Evolutionary conservation across 2,329 filamentous ascomycete genomes (phyloP).

Genomic region (Daldinia eschscholtzii): DNA sequence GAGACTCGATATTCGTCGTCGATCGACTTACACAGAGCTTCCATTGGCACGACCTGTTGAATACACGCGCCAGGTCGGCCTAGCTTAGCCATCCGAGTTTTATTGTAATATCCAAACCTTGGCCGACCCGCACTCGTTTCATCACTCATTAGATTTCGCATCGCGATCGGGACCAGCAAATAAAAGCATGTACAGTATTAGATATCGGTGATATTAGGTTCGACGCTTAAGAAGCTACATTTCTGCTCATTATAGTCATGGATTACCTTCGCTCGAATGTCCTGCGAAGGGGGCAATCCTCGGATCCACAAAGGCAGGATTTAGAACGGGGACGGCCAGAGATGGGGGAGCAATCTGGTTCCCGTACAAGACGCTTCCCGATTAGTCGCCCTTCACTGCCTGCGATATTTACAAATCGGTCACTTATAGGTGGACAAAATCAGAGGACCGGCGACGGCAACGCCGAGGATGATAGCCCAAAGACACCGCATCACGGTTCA

Average conservation of each 20-base stretch:
- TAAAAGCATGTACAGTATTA: slow-evolving; percentile 42
- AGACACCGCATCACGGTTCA: slow-evolving; percentile 60
- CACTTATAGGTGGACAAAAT: slow-evolving; percentile 31
- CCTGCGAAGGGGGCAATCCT: slow-evolving; percentile 37
- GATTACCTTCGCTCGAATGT: slow-evolving; percentile 45
- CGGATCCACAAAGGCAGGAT: slow-evolving; percentile 35
- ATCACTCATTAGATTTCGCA: slow-evolving; percentile 16
- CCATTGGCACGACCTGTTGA: slow-evolving; percentile 17
- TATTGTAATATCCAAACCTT: slow-evolving; percentile 1
- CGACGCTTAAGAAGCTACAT: slow-evolving; percentile 29
- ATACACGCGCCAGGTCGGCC: slow-evolving; percentile 26
- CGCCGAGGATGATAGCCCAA: slow-evolving; percentile 59
- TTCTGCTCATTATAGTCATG: slow-evolving; percentile 37
- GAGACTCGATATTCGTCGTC: slow-evolving; percentile 26
- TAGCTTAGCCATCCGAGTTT: slow-evolving; percentile 25
- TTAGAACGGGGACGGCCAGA: slow-evolving; percentile 38
- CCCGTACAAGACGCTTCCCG: slow-evolving; percentile 38
- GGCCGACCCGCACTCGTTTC: slow-evolving; percentile 6
- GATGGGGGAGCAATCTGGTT: slow-evolving; percentile 41
- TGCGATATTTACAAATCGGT: slow-evolving; percentile 38
- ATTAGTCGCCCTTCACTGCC: slow-evolving; percentile 38
- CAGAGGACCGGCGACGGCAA: slow-evolving; percentile 23
- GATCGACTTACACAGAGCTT: slow-evolving; percentile 17
- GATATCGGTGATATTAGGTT: slow-evolving; percentile 37
- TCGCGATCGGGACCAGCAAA: slow-evolving; percentile 8